Evolutionary conservation across 2,329 filamentous ascomycete species (phyloP).

Genomic region (Alternaria triticina): DNA sequence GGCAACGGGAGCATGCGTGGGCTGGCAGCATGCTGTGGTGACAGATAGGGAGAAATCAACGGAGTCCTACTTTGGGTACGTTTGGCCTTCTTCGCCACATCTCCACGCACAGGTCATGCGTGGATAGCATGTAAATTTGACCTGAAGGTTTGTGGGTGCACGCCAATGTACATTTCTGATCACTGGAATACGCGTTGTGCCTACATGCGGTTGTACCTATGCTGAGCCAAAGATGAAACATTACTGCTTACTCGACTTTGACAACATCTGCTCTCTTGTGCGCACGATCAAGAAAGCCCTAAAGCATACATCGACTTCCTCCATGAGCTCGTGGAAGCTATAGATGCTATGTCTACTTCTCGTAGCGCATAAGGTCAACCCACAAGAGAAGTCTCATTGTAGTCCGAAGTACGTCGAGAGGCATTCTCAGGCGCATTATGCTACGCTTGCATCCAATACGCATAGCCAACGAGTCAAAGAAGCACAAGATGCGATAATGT

Average conservation of each 20-base stretch:
- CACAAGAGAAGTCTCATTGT: neutral
- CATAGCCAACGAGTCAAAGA: neutral
- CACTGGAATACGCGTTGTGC: too few species aligned
- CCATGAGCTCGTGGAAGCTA: neutral
- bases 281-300: neutral
- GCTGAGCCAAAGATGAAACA: too few species aligned
- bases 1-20: neutral
- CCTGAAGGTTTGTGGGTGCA: too few species aligned
- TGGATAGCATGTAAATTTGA: too few species aligned
- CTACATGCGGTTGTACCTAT: too few species aligned
- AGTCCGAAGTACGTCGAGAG: accelerated
- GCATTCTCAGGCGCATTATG: accelerated
- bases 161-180: too few species aligned
- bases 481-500: neutral
- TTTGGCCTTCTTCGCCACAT: neutral
- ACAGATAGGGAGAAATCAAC: neutral
- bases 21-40: neutral
- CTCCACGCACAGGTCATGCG: neutral
- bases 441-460: neutral
- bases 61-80: too few species aligned
- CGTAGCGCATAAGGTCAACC: accelerated
- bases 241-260: too few species aligned
- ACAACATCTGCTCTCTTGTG: neutral
- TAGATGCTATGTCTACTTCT: neutral
- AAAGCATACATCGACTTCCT: neutral